Conservation (phyloP, 768 basidiomycete genomes). For the Gymnopilus dilepis region DNA sequence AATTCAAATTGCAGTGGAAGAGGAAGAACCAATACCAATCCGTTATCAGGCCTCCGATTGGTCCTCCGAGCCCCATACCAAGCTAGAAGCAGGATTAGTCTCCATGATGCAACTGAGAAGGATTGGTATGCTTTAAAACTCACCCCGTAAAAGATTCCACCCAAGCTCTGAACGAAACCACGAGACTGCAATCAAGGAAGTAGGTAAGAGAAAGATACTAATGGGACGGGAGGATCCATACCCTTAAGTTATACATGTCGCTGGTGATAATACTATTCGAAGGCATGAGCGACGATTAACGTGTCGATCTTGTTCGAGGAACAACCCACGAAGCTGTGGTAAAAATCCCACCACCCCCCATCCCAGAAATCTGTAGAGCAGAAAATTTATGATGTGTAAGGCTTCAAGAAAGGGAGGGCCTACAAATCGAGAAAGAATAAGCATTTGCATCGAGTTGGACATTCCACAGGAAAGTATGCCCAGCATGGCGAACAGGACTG, state of each 20-base stretch:
- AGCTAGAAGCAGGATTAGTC: constrained; percentile 42
- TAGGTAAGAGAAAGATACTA: background rate
- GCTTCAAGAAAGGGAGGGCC: constrained; percentile 30
- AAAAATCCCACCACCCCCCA: constrained; percentile 80
- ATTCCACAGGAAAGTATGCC: constrained; percentile 74
- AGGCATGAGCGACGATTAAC: too few relatives aligned
- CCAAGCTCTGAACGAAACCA: constrained; percentile 73
- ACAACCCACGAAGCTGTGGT: constrained; percentile 70
- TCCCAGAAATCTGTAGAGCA: constrained; percentile 61
- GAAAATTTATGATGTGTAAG: constrained; percentile 1
- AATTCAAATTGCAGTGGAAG: background rate
- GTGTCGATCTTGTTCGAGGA: background rate
- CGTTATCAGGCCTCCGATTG: constrained; percentile 71
- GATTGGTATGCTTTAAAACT: constrained; percentile 24
- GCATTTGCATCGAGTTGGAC: constrained; percentile 69
- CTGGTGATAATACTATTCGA: constrained; percentile 67
- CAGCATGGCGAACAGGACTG: constrained; percentile 60
- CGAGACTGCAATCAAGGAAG: constrained; percentile 50
- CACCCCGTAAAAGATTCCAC: constrained; percentile 78
- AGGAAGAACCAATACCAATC: constrained; percentile 55
- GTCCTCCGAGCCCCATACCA: constrained; percentile 79
- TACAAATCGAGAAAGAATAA: constrained; percentile 78
- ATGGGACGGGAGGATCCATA: constrained; percentile 35
- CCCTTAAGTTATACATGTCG: constrained; percentile 81
- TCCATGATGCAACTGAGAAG: background rate